Conservation (phyloP, 768 basidiomycete species). For the Pisolithus marmoratus region DNA sequence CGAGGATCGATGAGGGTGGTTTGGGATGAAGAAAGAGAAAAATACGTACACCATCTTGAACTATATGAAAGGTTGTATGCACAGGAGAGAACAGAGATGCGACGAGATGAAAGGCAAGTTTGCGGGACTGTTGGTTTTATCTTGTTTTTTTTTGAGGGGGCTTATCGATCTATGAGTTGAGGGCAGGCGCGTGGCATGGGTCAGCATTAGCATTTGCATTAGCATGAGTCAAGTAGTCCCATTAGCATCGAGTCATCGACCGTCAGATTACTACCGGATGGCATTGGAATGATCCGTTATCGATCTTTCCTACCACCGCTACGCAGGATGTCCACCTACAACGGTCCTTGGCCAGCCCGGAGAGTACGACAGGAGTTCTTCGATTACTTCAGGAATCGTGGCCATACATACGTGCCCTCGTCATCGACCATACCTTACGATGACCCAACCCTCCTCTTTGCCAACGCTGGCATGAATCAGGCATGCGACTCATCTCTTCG, state of each 20-base stretch:
- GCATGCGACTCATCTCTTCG: slow-evolving; percentile 29
- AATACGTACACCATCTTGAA: slow-evolving; percentile 76
- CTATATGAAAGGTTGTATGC: slow-evolving; percentile 28
- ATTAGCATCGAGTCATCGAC: background rate
- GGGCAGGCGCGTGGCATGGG: slow-evolving; percentile 29
- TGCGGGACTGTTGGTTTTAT: slow-evolving; percentile 17
- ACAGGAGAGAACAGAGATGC: slow-evolving; percentile 15
- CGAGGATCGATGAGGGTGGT: slow-evolving; percentile 28
- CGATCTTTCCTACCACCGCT: slow-evolving; percentile 14
- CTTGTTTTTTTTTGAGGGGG: slow-evolving; percentile 4
- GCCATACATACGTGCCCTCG: slow-evolving; percentile 86
- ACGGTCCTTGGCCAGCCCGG: slow-evolving; percentile 66
- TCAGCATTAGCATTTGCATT: background rate
- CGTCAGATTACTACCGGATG: background rate
- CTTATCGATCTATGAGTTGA: slow-evolving; percentile 43
- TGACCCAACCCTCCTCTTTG: slow-evolving; percentile 95
- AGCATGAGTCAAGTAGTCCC: too few relatives aligned
- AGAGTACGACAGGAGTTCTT: slow-evolving; percentile 88
- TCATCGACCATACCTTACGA: slow-evolving; percentile 95
- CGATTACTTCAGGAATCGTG: slow-evolving; percentile 72
- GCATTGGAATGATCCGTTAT: slow-evolving; percentile 5
- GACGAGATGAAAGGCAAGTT: slow-evolving; percentile 13
- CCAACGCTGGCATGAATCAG: slow-evolving; percentile 98
- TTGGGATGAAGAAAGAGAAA: slow-evolving; percentile 2
- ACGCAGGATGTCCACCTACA: slow-evolving; percentile 25